phyloP scores from a whole-genome alignment of 108 stramenopile species.

The Cafeteria roenbergensis region DNA sequence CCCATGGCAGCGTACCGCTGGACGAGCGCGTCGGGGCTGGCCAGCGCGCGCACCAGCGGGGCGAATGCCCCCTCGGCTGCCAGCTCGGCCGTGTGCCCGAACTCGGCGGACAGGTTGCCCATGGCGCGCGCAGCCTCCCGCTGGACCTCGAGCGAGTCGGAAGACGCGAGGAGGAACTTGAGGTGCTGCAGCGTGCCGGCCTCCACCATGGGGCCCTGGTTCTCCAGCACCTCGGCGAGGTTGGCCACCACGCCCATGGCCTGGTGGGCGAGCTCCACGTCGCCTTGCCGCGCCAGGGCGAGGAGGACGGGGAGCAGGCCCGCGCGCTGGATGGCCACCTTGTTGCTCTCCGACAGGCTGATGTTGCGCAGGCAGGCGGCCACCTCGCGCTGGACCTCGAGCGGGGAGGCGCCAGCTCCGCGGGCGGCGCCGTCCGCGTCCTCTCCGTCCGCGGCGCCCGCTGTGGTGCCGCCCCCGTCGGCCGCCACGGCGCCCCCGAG shows the following conservation, averaged over 20 bases:
- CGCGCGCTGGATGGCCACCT: slow-evolving; percentile 36
- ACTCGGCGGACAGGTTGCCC: slow-evolving; percentile 61
- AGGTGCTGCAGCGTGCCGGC: slow-evolving; percentile 58
- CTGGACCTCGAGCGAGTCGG: slow-evolving; percentile 49
- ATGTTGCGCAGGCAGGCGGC: slow-evolving; percentile 48
- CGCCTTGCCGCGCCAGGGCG: slow-evolving; percentile 42
- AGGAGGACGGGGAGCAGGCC: slow-evolving; percentile 42
- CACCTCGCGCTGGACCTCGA: slow-evolving; percentile 47
- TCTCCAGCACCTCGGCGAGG: slow-evolving; percentile 49
- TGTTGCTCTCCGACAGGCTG: slow-evolving; percentile 36
- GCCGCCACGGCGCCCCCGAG: background rate
- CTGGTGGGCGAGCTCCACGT: slow-evolving; percentile 52
- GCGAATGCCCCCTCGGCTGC: slow-evolving; percentile 51
- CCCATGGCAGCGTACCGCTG: slow-evolving; percentile 68
- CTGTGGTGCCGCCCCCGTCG: too few species aligned
- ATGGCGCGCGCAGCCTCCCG: slow-evolving; percentile 59
- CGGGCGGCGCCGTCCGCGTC: background rate
- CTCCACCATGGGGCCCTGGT: slow-evolving; percentile 52
- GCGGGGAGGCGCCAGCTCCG: slow-evolving; percentile 22
- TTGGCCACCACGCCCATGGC: slow-evolving; percentile 48
- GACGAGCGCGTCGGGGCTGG: slow-evolving; percentile 51
- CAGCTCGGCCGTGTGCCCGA: slow-evolving; percentile 50
- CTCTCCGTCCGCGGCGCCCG: background rate
- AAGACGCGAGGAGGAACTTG: slow-evolving; percentile 52
- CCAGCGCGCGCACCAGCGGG: slow-evolving; percentile 48